A percentile compares a stretch with the other conserved stretches of the same genome.
These are phyloP conservation scores for Ceratocystis diversiconidia DNA, from an alignment of 2,329 filamentous ascomycete species.

Conservation along the genomic window DNA sequence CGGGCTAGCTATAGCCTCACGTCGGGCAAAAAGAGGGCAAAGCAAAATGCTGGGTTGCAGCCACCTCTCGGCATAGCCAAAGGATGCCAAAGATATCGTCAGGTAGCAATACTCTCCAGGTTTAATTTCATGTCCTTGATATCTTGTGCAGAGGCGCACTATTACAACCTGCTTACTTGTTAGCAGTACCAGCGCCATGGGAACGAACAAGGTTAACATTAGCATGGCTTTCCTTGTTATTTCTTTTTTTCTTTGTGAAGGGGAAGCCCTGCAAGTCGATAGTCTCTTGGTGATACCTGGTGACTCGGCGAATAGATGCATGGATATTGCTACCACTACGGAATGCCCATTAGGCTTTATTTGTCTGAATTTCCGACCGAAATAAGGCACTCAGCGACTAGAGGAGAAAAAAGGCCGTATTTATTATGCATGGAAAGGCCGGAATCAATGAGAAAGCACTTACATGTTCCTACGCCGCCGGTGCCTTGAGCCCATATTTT, in stretches of 20 bases:
- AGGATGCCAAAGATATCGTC: not conserved
- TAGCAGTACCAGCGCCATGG: not conserved
- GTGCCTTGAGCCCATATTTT: not conserved
- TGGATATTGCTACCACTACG: too few species aligned
- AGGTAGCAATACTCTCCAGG: not conserved
- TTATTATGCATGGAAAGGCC: not conserved
- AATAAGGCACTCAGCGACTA: too few species aligned
- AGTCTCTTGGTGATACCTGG: not conserved
- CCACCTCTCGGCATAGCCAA: not conserved
- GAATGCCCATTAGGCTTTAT: too few species aligned
- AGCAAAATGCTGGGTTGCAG: too few species aligned
- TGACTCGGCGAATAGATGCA: too few species aligned
- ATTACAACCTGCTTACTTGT: not conserved
- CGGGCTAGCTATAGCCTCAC: too few species aligned
- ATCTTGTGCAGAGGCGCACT: not conserved
- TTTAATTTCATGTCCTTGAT: not conserved
- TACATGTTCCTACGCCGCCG: not conserved
- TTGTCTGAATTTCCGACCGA: too few species aligned
- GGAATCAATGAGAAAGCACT: not conserved
- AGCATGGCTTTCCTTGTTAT: too few species aligned
- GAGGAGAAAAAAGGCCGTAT: too few species aligned
- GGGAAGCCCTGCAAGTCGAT: not conserved
- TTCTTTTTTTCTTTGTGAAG: not conserved
- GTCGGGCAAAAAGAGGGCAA: too few species aligned
- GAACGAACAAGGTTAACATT: not conserved